Conservation (phyloP, 306 rosid genomes). For the Cucurbita argyrosperma region DNA sequence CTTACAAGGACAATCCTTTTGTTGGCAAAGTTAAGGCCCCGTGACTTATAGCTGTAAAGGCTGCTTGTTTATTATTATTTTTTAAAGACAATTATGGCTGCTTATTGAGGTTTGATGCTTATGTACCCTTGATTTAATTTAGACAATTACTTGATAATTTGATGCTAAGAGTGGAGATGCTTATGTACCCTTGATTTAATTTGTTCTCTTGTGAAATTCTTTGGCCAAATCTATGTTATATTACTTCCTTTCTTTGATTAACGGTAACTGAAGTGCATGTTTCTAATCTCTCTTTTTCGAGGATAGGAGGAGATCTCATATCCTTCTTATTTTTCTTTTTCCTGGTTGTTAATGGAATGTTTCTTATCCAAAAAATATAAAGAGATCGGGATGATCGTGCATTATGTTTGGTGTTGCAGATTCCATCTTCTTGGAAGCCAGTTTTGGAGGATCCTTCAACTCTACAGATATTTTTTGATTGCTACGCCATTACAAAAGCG, state of each 20-base stretch:
- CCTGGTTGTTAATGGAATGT: not conserved
- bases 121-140: not conserved
- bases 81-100: not conserved
- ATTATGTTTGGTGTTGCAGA: constrained; percentile 36
- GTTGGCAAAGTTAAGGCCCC: not conserved
- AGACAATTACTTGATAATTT: not conserved
- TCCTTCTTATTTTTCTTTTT: not conserved
- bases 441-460: constrained; percentile 91
- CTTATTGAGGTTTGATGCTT: not conserved
- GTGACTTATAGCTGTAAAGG: not conserved
- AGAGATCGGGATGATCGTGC: constrained; percentile 13
- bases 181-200: not conserved
- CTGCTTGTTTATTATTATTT: not conserved
- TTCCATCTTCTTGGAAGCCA: constrained; percentile 87
- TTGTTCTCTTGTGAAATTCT: not conserved
- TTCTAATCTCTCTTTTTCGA: not conserved
- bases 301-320: not conserved
- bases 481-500: constrained; percentile 69
- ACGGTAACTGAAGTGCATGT: not conserved
- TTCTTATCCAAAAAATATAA: not conserved
- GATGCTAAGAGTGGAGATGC: not conserved
- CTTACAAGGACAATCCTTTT: not conserved
- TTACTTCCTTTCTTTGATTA: not conserved
- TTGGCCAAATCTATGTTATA: not conserved
- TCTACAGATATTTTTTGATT: constrained; percentile 78